A percentile compares a stretch with the other conserved stretches of the same genome.
These are phyloP conservation scores for Obba rivulosa DNA, from an alignment of 768 basidiomycete species.

Conservation along the genomic window DNA sequence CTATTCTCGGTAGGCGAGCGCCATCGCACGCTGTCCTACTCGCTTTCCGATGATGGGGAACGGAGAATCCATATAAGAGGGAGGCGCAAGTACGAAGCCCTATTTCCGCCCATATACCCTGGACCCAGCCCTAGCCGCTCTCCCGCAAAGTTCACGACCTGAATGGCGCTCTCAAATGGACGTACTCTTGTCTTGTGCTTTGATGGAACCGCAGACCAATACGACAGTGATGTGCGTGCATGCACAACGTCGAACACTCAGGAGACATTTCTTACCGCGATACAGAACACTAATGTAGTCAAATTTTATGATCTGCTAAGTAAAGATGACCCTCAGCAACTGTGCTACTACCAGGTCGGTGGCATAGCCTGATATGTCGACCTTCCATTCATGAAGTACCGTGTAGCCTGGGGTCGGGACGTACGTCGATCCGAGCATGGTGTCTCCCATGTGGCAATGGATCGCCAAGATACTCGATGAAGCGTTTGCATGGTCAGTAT, in stretches of 20 bases:
- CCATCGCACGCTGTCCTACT: not conserved
- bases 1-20: not conserved
- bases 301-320: conserved; percentile 64
- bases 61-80: too few species aligned
- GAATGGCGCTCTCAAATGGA: too few species aligned
- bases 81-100: not conserved
- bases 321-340: conserved; percentile 44
- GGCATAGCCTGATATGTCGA: not conserved
- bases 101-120: not conserved
- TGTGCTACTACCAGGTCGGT: conserved; percentile 68
- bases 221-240: conserved; percentile 37
- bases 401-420: conserved; percentile 41
- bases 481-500: conserved; percentile 64
- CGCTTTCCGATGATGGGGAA: not conserved
- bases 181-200: conserved; percentile 62
- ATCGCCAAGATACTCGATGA: conserved; percentile 57
- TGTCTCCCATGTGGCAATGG: conserved; percentile 55
- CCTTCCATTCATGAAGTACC: not conserved
- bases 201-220: conserved; percentile 60
- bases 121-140: not conserved
- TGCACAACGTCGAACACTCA: not conserved
- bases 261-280: not conserved
- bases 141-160: conserved; percentile 10
- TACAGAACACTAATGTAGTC: conserved; percentile 63
- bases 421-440: conserved; percentile 59